Conservation (phyloP, 805 yeast species). For the Ogataea neopini region DNA sequence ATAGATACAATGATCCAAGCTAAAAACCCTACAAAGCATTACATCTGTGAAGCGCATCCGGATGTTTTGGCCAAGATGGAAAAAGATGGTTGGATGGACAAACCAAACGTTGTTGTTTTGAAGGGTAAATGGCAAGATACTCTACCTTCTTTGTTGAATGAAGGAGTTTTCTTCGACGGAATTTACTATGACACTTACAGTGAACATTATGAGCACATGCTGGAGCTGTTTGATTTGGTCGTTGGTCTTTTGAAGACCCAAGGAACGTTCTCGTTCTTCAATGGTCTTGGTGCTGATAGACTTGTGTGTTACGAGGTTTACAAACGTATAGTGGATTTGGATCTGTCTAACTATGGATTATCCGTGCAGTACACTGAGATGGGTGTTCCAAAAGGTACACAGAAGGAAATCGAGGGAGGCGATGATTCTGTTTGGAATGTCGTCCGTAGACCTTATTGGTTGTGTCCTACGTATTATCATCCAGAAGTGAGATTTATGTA, state of each 20-base stretch:
- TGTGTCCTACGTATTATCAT: slow-evolving; percentile 66
- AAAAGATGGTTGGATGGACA: slow-evolving; percentile 81
- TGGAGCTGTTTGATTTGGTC: slow-evolving; percentile 75
- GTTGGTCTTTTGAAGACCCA: slow-evolving; percentile 81
- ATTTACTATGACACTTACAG: slow-evolving; percentile 93
- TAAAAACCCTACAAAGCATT: slow-evolving; percentile 63
- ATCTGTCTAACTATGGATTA: slow-evolving; percentile 78
- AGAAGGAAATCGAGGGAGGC: slow-evolving; percentile 34
- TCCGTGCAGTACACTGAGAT: slow-evolving; percentile 54
- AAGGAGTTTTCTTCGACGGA: slow-evolving; percentile 81
- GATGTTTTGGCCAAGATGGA: slow-evolving; percentile 73
- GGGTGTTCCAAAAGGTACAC: slow-evolving; percentile 45
- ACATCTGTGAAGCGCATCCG: slow-evolving; percentile 94
- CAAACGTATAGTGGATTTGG: slow-evolving; percentile 76
- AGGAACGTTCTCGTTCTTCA: slow-evolving; percentile 88
- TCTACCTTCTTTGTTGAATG: slow-evolving; percentile 60
- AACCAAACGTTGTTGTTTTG: slow-evolving; percentile 66
- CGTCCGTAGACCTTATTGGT: slow-evolving; percentile 65
- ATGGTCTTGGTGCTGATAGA: slow-evolving; percentile 85
- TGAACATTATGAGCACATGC: slow-evolving; percentile 88
- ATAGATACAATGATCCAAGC: slow-evolving; percentile 77
- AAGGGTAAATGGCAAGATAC: slow-evolving; percentile 95
- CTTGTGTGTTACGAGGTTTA: slow-evolving; percentile 80
- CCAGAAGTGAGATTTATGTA: slow-evolving; percentile 42
- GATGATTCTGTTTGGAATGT: slow-evolving; percentile 59